These are phyloP conservation scores for Penicillium rolfsii DNA, from an alignment of 2,329 filamentous ascomycete genomes.

Conservation along the genomic window DNA sequence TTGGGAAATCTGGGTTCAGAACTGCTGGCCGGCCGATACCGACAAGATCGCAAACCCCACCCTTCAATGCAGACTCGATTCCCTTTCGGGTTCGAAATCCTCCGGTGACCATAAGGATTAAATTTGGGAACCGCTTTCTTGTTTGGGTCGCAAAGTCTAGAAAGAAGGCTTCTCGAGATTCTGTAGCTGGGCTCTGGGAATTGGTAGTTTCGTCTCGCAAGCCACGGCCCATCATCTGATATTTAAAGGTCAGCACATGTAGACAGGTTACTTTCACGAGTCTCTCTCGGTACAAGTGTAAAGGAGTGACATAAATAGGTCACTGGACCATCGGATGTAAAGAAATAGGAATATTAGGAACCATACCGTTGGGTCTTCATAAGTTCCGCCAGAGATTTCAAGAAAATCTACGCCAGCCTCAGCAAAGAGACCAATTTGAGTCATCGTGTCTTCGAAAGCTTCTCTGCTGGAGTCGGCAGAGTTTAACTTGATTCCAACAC, in stretches of 20 bases:
- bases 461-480: conserved; percentile 41
- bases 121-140: conserved; percentile 45
- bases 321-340: not conserved
- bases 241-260: not conserved
- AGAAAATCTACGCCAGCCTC: conserved; percentile 61
- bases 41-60: conserved; percentile 49
- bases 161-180: conserved; percentile 63
- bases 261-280: not conserved
- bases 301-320: not conserved
- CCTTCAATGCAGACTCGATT: conserved; percentile 51
- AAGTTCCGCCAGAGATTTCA: conserved; percentile 66
- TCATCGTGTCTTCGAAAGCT: conserved; percentile 51
- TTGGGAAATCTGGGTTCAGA: conserved; percentile 36
- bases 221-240: conserved; percentile 8
- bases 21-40: conserved; percentile 49
- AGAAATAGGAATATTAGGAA: conserved; percentile 1
- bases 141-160: conserved; percentile 60
- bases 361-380: conserved; percentile 52
- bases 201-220: conserved; percentile 4
- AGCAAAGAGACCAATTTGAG: conserved; percentile 57
- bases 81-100: conserved; percentile 58
- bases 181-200: conserved; percentile 1
- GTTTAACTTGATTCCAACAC: conserved; percentile 51
- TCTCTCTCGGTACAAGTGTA: not conserved
- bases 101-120: conserved; percentile 59